Evolutionary conservation across 345 rosid species (phyloP), one percentile per base, ranked within the genome.

Genomic region (Sapria himalayana): DNA sequence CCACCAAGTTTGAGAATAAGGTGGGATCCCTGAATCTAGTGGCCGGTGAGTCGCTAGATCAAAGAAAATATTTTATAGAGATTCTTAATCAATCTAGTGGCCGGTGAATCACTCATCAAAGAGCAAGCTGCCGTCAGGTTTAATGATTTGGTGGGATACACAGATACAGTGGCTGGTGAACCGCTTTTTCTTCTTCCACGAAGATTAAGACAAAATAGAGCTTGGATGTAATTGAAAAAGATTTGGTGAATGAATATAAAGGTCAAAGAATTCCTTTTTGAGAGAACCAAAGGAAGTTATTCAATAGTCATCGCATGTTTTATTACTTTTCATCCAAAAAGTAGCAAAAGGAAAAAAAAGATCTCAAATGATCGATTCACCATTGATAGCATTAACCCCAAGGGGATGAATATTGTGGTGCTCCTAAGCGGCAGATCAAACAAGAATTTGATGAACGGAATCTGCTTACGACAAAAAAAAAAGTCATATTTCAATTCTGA

Each of bases 101-200:
- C 36, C n/a, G 33, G 22, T 43, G 52, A 29, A 12, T 14, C 52
- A 12, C 2, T 49, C 9, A 40, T 31, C 22, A 39, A 40, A 49
- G 54, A 49, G 39, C 46, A 32, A 31, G 46, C 54, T 0, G 38
- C 46, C 13, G 39, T 22, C 29, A 50, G 41, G 55, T 39, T 39
- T 22, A 50, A 40, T 23, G 46, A 29, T 29, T 29, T 32, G 38
- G 38, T 34, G 38, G 38, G 38, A 34, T 34, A 5, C 38, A 34
- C 9, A 34, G 38, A 34, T 34, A 8, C 8, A 34, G 38, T 34
- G 38, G 4, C 38, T 6, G 4, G 38, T 34, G 38, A 34, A 34
- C 7, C 38, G 8, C 9, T 34, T 34, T 6, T 34, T 34, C 9
- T 34, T 34, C 38, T 34, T 34, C 38, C 38, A 34, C 4, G 38